Evolutionary conservation across 169 alveolate species (phyloP), one percentile per base, ranked within the genome.

Genomic region (Sarcocystis neurona): DNA sequence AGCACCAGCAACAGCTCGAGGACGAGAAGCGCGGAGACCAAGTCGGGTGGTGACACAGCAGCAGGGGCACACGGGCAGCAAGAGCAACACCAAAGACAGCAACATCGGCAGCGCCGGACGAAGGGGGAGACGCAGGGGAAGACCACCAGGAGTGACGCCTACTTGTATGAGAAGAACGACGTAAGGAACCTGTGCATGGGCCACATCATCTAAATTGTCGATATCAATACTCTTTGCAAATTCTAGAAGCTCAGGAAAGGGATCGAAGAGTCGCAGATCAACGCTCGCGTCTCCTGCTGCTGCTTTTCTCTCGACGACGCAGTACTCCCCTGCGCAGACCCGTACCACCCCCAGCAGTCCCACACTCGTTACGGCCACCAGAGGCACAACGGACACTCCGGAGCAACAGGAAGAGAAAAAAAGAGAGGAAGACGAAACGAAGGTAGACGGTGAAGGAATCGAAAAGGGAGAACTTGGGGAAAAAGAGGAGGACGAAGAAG

Each of bases 111-210:
- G n/a, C n/a, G n/a, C n/a, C n/a, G 27, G 68, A 56, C 34, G 68
- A 56, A 23, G 68, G 34, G 18, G 68, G 34, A 56, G 18, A 23
- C 2, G 34, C 68, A 20, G 78, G 43, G 78, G 0, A 23, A n/a
- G n/a, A n/a, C n/a, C n/a, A n/a, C n/a, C n/a, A n/a, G 41, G 10
- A 39, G 58, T 18, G 12, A n/a, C 23, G 12, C 77, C 39, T 47
- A 94, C 94, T 84, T 96, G 92, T 63, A 94, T 75, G 37, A 96
- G 88, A 63, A 97, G 92, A 44, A 94, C 94, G 53, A 93, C 91
- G 87, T 85, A 96, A 43, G 98, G 98, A 41, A 95, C 93, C 77
- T 96, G 97, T 43, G 92, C 53, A 78, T 94, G 97, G n/a, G 90
- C 85, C 47, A 89, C 87, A 39, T 90, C 90, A 66, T 93, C 95